Evolutionary conservation across 2,329 filamentous ascomycete species (phyloP).

Genomic region (Aspergillus puulaauensis): DNA sequence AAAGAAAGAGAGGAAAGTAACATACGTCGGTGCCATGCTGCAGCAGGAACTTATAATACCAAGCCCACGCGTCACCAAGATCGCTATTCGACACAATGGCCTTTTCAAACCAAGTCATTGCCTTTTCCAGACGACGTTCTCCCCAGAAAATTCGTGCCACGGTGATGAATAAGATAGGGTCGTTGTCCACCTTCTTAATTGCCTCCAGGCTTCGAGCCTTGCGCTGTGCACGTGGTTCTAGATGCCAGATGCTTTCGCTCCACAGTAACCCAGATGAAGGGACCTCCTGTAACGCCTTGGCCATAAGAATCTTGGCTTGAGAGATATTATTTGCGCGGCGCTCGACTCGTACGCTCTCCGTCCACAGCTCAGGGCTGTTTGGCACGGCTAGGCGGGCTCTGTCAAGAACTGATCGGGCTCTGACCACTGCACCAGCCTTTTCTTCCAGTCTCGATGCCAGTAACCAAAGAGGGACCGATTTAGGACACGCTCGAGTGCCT

Average conservation of each 20-base stretch:
- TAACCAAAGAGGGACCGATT: conserved; percentile 84
- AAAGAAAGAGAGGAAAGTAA: conserved; percentile 11
- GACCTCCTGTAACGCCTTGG: conserved; percentile 86
- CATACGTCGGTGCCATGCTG: conserved; percentile 82
- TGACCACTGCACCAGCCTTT: conserved; percentile 76
- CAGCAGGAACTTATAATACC: conserved; percentile 91
- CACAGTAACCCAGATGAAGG: conserved; percentile 85
- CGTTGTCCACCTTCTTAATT: conserved; percentile 95
- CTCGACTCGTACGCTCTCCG: conserved; percentile 91
- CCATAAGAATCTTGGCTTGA: conserved; percentile 91
- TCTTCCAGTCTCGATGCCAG: conserved; percentile 88
- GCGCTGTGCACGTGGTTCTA: conserved; percentile 87
- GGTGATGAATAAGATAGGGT: conserved; percentile 83
- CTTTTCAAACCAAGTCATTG: conserved; percentile 96
- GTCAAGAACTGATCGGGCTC: conserved; percentile 91
- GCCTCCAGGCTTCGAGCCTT: conserved; percentile 90
- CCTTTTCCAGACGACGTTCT: conserved; percentile 88
- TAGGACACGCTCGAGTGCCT: conserved; percentile 82
- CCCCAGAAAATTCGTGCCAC: conserved; percentile 96
- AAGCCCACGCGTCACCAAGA: conserved; percentile 91
- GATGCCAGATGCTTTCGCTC: conserved; percentile 92
- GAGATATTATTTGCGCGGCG: conserved; percentile 77
- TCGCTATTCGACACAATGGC: conserved; percentile 85
- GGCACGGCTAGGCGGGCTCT: conserved; percentile 84
- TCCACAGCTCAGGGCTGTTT: conserved; percentile 82